phyloP scores from a whole-genome alignment of 2,329 filamentous ascomycete species.

The Fusarium tuaranense region DNA sequence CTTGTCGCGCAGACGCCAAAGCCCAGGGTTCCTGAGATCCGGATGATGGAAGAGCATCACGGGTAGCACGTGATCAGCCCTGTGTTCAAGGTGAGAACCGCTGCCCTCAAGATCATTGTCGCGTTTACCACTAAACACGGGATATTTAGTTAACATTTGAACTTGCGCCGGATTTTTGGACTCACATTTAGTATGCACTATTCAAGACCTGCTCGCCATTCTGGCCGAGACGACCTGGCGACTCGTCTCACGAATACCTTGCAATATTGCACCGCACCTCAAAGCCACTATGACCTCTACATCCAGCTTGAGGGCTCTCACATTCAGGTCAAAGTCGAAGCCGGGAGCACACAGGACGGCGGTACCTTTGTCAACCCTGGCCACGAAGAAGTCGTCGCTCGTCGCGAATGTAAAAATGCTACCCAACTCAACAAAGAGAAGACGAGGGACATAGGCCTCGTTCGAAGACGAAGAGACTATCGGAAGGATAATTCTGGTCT shows the following conservation, averaged over 20 bases:
- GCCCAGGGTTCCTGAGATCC: too few species aligned
- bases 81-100: not conserved
- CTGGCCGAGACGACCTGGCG: not conserved
- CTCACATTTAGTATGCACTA: not conserved
- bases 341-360: not conserved
- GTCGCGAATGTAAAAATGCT: not conserved
- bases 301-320: not conserved
- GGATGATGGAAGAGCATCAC: not conserved
- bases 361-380: not conserved
- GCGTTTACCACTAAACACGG: not conserved
- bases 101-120: not conserved
- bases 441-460: not conserved
- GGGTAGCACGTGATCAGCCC: not conserved
- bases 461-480: not conserved
- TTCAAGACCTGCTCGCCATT: not conserved
- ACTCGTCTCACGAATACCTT: not conserved
- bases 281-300: not conserved
- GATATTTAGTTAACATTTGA: not conserved
- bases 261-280: not conserved
- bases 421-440: not conserved
- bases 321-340: not conserved
- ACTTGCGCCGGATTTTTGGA: accelerated
- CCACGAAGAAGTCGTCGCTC: not conserved
- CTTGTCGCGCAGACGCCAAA: not conserved
- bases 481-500: too few species aligned